These are phyloP conservation scores for Ceratonia siliqua DNA, from an alignment of 306 rosid genomes.

Conservation along the genomic window DNA sequence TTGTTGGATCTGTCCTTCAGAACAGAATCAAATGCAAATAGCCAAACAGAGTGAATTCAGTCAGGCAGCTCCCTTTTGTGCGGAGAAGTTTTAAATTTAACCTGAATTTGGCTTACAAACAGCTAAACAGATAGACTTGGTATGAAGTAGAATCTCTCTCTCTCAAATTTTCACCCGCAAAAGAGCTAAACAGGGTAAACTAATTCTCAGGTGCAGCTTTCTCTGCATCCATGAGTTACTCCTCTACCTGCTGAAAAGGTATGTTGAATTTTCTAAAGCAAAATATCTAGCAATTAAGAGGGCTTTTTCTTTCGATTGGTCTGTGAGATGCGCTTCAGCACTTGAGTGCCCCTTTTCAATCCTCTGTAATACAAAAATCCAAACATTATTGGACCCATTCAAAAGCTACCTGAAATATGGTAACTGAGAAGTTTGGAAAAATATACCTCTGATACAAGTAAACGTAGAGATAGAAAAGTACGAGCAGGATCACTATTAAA, in stretches of 20 bases:
- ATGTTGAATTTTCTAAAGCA: constrained; percentile 17
- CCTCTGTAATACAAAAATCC: constrained; percentile 54
- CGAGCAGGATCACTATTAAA: constrained; percentile 51
- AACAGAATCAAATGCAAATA: constrained; percentile 24
- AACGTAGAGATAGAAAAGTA: constrained; percentile 60
- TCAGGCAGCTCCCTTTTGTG: neutral
- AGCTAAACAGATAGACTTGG: neutral
- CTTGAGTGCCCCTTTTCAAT: constrained; percentile 50
- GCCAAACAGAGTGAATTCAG: neutral
- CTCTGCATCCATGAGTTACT: neutral
- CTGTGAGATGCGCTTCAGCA: constrained; percentile 60
- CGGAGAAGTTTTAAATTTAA: constrained; percentile 5
- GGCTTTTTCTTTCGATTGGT: constrained; percentile 69
- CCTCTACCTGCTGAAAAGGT: constrained; percentile 23
- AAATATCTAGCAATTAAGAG: constrained; percentile 34
- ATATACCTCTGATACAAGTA: constrained; percentile 69
- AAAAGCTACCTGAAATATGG: constrained; percentile 24
- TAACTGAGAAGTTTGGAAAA: constrained; percentile 1
- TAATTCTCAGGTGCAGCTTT: neutral
- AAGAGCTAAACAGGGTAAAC: constrained; percentile 26
- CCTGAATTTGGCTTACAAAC: constrained; percentile 16
- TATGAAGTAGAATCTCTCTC: constrained; percentile 9
- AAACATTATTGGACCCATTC: constrained; percentile 13
- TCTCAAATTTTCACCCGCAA: constrained; percentile 8
- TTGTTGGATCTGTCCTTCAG: constrained; percentile 13